Evolutionary conservation across 2,329 filamentous ascomycete genomes (phyloP).

Genomic region (Xylaria sp.): DNA sequence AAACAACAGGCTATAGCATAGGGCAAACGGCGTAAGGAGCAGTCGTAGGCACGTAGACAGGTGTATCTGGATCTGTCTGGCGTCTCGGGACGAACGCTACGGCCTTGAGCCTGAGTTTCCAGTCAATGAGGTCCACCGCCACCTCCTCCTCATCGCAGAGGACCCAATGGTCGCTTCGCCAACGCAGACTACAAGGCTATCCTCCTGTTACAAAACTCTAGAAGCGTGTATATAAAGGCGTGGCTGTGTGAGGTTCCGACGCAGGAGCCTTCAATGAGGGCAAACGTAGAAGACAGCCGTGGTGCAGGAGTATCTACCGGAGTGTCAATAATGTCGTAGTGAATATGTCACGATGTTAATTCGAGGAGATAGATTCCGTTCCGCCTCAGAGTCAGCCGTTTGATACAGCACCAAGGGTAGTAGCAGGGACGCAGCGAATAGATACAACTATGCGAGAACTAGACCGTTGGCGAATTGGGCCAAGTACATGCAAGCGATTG

Average conservation of each 20-base stretch:
- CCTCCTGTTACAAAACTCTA: slow-evolving; percentile 13
- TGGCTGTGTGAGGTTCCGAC: slow-evolving; percentile 12
- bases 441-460: slow-evolving; percentile 7
- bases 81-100: slow-evolving; percentile 37
- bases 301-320: slow-evolving; percentile 7
- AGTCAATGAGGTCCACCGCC: slow-evolving; percentile 50
- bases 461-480: slow-evolving; percentile 11
- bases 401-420: slow-evolving; percentile 21
- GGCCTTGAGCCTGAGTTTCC: slow-evolving; percentile 47
- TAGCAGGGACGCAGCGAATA: background rate
- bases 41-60: slow-evolving; percentile 32
- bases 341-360: slow-evolving; percentile 4
- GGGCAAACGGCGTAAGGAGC: slow-evolving; percentile 34
- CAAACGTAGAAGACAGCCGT: background rate
- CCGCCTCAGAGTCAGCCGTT: slow-evolving; percentile 3
- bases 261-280: slow-evolving; percentile 28
- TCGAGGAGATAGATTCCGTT: slow-evolving; percentile 5
- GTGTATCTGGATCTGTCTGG: slow-evolving; percentile 31
- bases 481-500: slow-evolving; percentile 9
- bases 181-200: slow-evolving; percentile 26
- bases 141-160: slow-evolving; percentile 53
- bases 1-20: slow-evolving; percentile 44
- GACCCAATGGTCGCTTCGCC: slow-evolving; percentile 49
- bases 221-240: slow-evolving; percentile 17
- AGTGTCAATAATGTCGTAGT: slow-evolving; percentile 16